Percentiles rank a stretch among this genome's conserved stretches.
Evolutionary conservation across 345 rosid genomes (phyloP).

Genomic region (Kernera saxatilis): DNA sequence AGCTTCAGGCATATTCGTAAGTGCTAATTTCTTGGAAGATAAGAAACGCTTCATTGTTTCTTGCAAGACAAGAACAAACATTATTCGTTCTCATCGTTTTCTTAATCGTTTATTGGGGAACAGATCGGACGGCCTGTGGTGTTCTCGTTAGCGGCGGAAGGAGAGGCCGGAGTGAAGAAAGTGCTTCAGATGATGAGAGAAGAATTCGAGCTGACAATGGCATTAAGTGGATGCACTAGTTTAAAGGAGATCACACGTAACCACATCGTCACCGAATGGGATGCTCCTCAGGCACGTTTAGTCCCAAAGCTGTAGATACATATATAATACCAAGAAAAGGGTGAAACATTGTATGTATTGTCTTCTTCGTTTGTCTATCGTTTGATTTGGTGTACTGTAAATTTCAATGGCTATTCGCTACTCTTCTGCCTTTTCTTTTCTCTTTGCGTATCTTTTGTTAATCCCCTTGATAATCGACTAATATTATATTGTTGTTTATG

Average conservation of each 20-base stretch:
- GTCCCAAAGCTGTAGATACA: constrained; percentile 5
- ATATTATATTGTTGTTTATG: neutral
- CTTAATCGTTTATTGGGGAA: neutral
- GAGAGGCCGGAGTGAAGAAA: constrained; percentile 66
- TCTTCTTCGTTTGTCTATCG: neutral
- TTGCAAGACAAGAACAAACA: neutral
- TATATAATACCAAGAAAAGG: neutral
- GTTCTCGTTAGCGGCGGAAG: constrained; percentile 76
- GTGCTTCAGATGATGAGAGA: constrained; percentile 69
- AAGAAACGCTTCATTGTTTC: neutral
- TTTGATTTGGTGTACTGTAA: neutral
- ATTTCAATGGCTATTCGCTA: neutral
- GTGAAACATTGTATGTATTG: neutral
- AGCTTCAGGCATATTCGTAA: constrained; percentile 81
- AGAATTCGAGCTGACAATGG: constrained; percentile 82
- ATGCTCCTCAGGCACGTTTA: constrained; percentile 34
- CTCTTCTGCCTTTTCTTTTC: neutral
- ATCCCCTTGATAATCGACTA: too few relatives aligned
- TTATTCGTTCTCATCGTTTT: neutral
- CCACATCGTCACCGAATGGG: constrained; percentile 67
- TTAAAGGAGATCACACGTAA: constrained; percentile 66
- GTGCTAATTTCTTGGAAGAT: constrained; percentile 16
- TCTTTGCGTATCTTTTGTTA: neutral
- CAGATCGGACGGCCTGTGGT: constrained; percentile 84
- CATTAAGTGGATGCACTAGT: constrained; percentile 72